phyloP scores from a whole-genome alignment of 345 rosid species.

The Aegle marmelos region DNA sequence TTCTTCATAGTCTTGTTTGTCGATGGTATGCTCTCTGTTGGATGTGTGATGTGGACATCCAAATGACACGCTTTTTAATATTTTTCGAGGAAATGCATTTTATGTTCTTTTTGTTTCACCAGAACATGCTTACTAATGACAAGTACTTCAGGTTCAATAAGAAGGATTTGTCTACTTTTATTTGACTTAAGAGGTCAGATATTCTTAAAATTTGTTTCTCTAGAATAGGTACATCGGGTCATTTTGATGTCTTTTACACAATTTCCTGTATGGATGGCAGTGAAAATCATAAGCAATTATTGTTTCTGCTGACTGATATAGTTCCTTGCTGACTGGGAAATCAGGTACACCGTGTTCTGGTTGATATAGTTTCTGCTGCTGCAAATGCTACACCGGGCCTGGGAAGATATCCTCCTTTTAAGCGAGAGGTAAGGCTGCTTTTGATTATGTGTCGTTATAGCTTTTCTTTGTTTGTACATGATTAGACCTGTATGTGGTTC shows the following conservation, averaged over 20 bases:
- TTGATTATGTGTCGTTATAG: background rate
- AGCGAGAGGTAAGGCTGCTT: conserved; percentile 64
- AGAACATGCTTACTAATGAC: background rate
- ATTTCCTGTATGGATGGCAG: conserved; percentile 1
- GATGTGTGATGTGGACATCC: background rate
- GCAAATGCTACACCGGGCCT: conserved; percentile 80
- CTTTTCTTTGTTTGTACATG: background rate
- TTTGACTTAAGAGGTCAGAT: conserved; percentile 3
- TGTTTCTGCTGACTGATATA: background rate
- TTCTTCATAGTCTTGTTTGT: background rate
- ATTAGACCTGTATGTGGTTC: background rate
- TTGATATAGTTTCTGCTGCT: conserved; percentile 73
- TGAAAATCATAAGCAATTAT: background rate
- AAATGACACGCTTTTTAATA: conserved; percentile 1
- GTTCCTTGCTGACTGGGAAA: background rate
- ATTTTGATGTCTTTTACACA: background rate
- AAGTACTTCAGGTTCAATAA: background rate
- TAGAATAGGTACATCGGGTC: background rate
- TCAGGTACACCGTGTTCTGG: conserved; percentile 71
- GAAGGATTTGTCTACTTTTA: background rate
- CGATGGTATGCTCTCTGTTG: background rate
- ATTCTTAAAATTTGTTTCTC: background rate
- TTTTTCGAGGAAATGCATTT: conserved; percentile 6
- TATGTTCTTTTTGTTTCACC: background rate
- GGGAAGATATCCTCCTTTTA: conserved; percentile 84